Evolutionary conservation across 257 asterid genomes (phyloP).

Genomic region (Salvia splendens): DNA sequence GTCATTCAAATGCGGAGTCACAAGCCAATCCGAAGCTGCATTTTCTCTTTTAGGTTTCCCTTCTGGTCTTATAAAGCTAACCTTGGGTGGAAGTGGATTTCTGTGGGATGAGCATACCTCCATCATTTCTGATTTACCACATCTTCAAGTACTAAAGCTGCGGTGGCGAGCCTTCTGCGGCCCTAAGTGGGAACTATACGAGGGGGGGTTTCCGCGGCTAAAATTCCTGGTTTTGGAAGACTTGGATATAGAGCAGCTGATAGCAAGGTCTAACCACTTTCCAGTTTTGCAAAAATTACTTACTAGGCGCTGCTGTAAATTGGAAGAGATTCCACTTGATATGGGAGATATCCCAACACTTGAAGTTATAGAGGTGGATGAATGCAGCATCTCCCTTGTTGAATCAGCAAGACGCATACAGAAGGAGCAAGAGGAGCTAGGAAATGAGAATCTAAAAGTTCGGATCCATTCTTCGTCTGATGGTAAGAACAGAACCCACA

Average conservation of each 20-base stretch:
- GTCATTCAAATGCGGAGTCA: slow-evolving; percentile 15
- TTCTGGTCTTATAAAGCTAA: slow-evolving; percentile 1
- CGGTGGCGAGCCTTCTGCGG: slow-evolving; percentile 19
- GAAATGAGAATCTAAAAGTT: neutral
- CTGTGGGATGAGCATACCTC: slow-evolving; percentile 1
- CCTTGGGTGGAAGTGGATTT: slow-evolving; percentile 23
- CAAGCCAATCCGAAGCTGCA: neutral
- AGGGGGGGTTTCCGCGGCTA: neutral
- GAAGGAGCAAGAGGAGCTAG: neutral
- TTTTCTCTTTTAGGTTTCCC: neutral
- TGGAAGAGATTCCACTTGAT: neutral
- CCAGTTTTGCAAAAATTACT: neutral
- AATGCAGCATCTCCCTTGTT: slow-evolving; percentile 7
- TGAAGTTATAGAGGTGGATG: slow-evolving; percentile 5
- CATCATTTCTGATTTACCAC: neutral
- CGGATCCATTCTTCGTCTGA: neutral
- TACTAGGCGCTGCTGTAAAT: slow-evolving; percentile 21
- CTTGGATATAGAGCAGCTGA: slow-evolving; percentile 4
- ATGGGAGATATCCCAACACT: neutral
- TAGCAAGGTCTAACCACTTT: neutral
- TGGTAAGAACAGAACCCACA: slow-evolving; percentile 5
- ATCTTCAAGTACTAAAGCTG: slow-evolving; percentile 17
- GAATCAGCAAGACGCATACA: neutral
- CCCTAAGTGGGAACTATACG: neutral
- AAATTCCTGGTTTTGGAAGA: slow-evolving; percentile 22